Evolutionary conservation across 495 filamentous ascomycete genomes (phyloP).

Genomic region (Penicillium macrosclerotiorum): DNA sequence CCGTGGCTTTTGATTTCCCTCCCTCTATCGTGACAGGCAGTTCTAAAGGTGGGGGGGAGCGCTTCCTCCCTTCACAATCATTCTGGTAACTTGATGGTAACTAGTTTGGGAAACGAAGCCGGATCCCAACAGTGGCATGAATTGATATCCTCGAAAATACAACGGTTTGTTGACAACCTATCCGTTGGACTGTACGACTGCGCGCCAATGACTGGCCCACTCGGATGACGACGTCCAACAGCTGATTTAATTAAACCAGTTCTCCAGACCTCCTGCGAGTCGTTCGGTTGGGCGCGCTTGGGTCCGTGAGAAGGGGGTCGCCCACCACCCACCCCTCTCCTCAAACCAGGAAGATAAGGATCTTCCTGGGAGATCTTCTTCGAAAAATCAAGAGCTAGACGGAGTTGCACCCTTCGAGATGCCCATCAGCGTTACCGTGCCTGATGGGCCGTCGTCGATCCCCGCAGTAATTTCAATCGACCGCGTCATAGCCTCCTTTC

Average conservation of each 20-base stretch:
- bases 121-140: too few relatives aligned
- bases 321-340: background rate
- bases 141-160: background rate
- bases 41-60: too few relatives aligned
- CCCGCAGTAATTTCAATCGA: constrained; percentile 20
- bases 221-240: constrained; percentile 14
- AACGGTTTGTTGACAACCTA: background rate
- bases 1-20: too few relatives aligned
- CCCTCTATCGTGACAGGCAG: too few relatives aligned
- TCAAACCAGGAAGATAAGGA: background rate
- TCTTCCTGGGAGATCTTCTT: background rate
- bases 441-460: constrained; percentile 10
- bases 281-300: too few relatives aligned
- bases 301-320: too few relatives aligned
- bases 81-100: too few relatives aligned
- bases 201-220: background rate
- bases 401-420: constrained; percentile 3
- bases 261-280: constrained; percentile 13
- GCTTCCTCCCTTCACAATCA: too few relatives aligned
- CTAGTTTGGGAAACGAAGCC: too few relatives aligned
- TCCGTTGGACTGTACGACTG: background rate
- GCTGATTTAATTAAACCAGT: constrained; percentile 7
- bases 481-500: constrained; percentile 17
- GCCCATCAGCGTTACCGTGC: constrained; percentile 9
- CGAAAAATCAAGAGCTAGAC: background rate